phyloP scores from a whole-genome alignment of 345 rosid species.

The Arabis hirsuta region DNA sequence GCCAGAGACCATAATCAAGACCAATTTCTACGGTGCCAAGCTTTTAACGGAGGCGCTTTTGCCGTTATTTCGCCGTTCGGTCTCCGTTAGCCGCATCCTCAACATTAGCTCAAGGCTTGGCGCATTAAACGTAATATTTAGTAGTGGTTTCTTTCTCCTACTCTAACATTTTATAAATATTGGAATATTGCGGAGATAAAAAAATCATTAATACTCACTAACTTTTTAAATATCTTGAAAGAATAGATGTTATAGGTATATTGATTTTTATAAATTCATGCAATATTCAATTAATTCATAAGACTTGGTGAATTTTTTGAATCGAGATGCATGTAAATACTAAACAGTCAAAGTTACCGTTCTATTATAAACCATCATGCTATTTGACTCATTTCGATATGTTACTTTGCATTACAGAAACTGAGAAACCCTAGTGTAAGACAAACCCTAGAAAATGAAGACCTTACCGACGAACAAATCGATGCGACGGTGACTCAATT shows the following conservation, averaged over 20 bases:
- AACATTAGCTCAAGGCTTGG: conserved; percentile 88
- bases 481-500: conserved; percentile 52
- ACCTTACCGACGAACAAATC: conserved; percentile 53
- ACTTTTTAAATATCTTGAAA: no score
- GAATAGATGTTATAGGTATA: no score
- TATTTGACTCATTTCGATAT: conserved; percentile 3
- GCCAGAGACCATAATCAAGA: conserved; percentile 71
- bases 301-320: no score
- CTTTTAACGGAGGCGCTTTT: conserved; percentile 63
- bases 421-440: conserved; percentile 58
- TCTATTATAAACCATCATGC: no score
- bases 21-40: conserved; percentile 77
- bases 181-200: not conserved
- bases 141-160: not conserved
- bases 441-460: conserved; percentile 50
- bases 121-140: conserved; percentile 55
- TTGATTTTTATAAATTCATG: no score
- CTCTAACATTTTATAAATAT: not conserved
- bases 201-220: no score
- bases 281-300: no score
- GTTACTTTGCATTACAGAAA: conserved; percentile 55
- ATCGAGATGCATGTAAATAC: not conserved
- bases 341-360: not conserved
- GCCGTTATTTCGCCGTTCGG: conserved; percentile 66
- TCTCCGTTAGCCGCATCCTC: conserved; percentile 60